Evolutionary conservation across 768 basidiomycete species (phyloP).

Genomic region (Kwoniella newhampshirensis): DNA sequence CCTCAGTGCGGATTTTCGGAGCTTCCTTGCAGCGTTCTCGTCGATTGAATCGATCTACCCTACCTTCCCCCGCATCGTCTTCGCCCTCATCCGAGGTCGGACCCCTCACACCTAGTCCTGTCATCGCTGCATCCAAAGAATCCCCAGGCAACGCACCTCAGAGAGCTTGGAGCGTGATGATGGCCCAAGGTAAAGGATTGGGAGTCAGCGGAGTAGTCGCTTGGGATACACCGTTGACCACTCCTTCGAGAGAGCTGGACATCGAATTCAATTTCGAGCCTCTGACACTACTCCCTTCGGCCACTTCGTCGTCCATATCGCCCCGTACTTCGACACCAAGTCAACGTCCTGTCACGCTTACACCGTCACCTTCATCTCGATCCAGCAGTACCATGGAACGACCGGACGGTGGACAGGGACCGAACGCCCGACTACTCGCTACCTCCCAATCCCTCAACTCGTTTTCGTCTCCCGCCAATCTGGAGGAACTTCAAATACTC

Average conservation of each 20-base stretch:
- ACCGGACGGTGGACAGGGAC: not conserved
- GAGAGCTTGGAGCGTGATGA: slow-evolving; percentile 20
- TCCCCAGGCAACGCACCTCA: slow-evolving; percentile 5
- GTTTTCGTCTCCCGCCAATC: slow-evolving; percentile 23
- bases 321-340: not conserved
- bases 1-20: slow-evolving; percentile 35
- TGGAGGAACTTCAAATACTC: slow-evolving; percentile 21
- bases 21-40: slow-evolving; percentile 30
- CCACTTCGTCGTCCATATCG: slow-evolving; percentile 1
- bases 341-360: not conserved
- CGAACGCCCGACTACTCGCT: slow-evolving; percentile 9
- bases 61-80: slow-evolving; percentile 23
- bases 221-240: slow-evolving; percentile 17
- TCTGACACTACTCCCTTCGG: not conserved
- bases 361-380: not conserved
- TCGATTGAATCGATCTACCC: slow-evolving; percentile 21
- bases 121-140: slow-evolving; percentile 18
- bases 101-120: slow-evolving; percentile 23
- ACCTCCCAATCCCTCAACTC: slow-evolving; percentile 32
- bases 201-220: slow-evolving; percentile 25
- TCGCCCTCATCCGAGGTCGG: slow-evolving; percentile 25
- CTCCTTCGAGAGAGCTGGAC: slow-evolving; percentile 3
- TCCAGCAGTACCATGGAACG: not conserved
- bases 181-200: slow-evolving; percentile 17
- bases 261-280: slow-evolving; percentile 9